Evolutionary conservation across 306 rosid genomes (phyloP).

Genomic region (Fragaria nilgerrensis): DNA sequence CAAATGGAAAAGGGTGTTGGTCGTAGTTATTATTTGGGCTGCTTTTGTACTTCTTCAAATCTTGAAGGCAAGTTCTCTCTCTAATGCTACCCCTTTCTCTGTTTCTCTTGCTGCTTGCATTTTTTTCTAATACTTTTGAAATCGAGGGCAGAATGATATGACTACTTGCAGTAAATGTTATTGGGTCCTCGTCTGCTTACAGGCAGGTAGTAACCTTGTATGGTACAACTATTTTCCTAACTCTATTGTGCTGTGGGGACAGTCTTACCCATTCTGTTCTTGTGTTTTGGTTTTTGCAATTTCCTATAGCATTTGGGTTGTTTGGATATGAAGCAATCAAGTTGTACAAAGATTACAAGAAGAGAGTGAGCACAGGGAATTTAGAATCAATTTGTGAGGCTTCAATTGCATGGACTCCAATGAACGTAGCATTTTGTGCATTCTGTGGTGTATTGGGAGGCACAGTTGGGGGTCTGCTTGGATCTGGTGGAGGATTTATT

Average conservation of each 20-base stretch:
- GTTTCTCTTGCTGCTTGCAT: background rate
- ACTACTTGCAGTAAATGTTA: slow-evolving; percentile 62
- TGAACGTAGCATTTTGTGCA: slow-evolving; percentile 46
- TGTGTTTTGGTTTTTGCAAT: slow-evolving; percentile 35
- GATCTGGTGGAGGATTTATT: slow-evolving; percentile 89
- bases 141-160: slow-evolving; percentile 51
- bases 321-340: slow-evolving; percentile 77
- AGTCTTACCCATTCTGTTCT: background rate
- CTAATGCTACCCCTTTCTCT: slow-evolving; percentile 1
- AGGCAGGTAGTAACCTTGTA: slow-evolving; percentile 36
- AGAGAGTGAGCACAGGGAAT: slow-evolving; percentile 59
- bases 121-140: background rate
- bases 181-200: slow-evolving; percentile 74
- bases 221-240: slow-evolving; percentile 1
- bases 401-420: slow-evolving; percentile 74
- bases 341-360: slow-evolving; percentile 58
- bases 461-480: slow-evolving; percentile 77
- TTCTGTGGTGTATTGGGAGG: slow-evolving; percentile 80
- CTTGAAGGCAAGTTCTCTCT: slow-evolving; percentile 53
- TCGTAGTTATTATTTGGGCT: slow-evolving; percentile 53
- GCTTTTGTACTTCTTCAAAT: slow-evolving; percentile 63
- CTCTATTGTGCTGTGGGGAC: slow-evolving; percentile 1
- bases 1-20: slow-evolving; percentile 57
- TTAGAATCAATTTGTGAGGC: slow-evolving; percentile 68
- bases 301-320: slow-evolving; percentile 61